These are phyloP conservation scores for Epichloe glyceriae DNA, from an alignment of 2,329 filamentous ascomycete genomes.

Conservation along the genomic window DNA sequence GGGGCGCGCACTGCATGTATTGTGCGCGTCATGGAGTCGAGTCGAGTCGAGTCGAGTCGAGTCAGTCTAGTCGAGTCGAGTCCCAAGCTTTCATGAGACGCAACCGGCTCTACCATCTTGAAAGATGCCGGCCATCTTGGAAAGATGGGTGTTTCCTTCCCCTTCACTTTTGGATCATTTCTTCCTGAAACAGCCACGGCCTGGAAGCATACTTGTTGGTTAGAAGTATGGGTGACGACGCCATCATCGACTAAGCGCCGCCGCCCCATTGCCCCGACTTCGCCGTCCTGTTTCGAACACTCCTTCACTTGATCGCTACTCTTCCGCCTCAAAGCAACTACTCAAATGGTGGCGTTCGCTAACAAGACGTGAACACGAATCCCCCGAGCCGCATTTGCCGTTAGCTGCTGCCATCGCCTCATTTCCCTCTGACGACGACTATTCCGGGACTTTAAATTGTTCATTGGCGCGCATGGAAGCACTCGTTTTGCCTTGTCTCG, in stretches of 20 bases:
- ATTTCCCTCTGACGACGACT: neutral
- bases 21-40: too few species aligned
- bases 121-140: too few species aligned
- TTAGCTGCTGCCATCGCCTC: neutral
- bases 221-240: neutral
- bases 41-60: too few species aligned
- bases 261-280: neutral
- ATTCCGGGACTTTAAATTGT: neutral
- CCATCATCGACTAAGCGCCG: neutral
- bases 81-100: too few species aligned
- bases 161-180: neutral
- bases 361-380: conserved; percentile 1
- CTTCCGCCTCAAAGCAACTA: neutral
- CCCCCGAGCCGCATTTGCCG: neutral
- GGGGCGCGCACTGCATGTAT: too few species aligned
- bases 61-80: too few species aligned
- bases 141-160: too few species aligned
- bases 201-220: neutral
- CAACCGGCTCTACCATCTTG: too few species aligned
- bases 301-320: neutral
- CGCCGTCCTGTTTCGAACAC: neutral
- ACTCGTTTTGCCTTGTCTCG: neutral
- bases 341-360: neutral
- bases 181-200: neutral
- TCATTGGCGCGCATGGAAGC: neutral